Evolutionary conservation across 805 yeast genomes (phyloP).

Genomic region (Pichia cabralensis): DNA sequence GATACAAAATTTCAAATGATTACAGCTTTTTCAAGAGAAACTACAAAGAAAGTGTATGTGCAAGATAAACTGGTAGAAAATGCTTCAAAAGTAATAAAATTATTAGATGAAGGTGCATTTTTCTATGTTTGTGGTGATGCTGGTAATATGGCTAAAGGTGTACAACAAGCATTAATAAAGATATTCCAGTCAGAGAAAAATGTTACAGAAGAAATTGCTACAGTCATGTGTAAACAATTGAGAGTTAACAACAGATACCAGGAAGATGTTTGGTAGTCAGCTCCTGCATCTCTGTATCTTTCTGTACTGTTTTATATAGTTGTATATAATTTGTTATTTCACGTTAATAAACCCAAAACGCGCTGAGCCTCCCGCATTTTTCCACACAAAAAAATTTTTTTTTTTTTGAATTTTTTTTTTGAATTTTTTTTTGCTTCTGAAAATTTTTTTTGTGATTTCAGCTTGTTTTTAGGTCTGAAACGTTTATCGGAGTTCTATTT

Average conservation of each 20-base stretch:
- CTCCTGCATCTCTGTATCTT: too few species aligned
- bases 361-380: too few species aligned
- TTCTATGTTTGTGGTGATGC: conserved; percentile 98
- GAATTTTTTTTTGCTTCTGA: too few species aligned
- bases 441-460: too few species aligned
- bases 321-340: too few species aligned
- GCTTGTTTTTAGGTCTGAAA: too few species aligned
- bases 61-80: conserved; percentile 64
- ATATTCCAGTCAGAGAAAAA: conserved; percentile 56
- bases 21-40: conserved; percentile 83
- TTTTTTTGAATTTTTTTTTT: conserved; percentile 1
- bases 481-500: too few species aligned
- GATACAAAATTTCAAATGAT: conserved; percentile 58
- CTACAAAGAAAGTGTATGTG: conserved; percentile 61
- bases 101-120: conserved; percentile 63
- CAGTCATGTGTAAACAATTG: conserved; percentile 65
- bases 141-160: conserved; percentile 89
- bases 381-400: neutral
- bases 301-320: too few species aligned
- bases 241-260: conserved; percentile 84
- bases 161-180: conserved; percentile 55
- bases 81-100: conserved; percentile 41
- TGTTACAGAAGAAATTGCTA: conserved; percentile 58
- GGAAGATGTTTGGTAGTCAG: conserved; percentile 85
- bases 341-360: too few species aligned